phyloP scores from a whole-genome alignment of 23 red algal genomes.

The Gracilaria caudata region DNA sequence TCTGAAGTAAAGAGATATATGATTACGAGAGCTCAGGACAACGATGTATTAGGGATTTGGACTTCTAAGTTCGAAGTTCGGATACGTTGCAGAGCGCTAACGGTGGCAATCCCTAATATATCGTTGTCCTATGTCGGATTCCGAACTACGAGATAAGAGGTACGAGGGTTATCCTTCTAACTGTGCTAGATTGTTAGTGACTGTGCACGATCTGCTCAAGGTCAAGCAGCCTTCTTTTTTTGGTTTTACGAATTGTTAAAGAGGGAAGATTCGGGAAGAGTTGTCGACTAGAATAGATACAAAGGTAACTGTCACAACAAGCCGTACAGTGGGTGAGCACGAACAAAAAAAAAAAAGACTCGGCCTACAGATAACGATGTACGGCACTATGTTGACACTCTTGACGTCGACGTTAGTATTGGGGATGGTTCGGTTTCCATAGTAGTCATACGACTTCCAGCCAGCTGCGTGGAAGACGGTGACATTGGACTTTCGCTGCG shows the following conservation, averaged over 20 bases:
- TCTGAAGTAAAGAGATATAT: constrained; percentile 2
- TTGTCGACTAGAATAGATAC: not conserved
- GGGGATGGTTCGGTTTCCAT: constrained; percentile 64
- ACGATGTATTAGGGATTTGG: too few species aligned
- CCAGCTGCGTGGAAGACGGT: constrained; percentile 13
- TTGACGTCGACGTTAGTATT: constrained; percentile 54
- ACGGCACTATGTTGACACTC: constrained; percentile 24
- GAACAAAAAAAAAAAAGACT: not conserved
- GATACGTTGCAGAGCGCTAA: too few species aligned
- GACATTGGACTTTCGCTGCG: constrained; percentile 54
- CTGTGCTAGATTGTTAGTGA: not conserved
- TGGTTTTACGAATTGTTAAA: constrained; percentile 16
- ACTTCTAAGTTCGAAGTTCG: too few species aligned
- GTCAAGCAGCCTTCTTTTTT: not conserved
- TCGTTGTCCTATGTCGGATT: too few species aligned
- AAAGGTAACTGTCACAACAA: constrained; percentile 3
- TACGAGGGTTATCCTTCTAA: too few species aligned
- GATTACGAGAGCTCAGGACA: not conserved
- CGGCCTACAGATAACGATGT: too few species aligned
- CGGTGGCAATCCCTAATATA: too few species aligned
- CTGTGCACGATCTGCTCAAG: constrained; percentile 3
- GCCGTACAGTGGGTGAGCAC: not conserved
- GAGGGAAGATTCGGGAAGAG: not conserved
- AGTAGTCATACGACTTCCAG: constrained; percentile 52
- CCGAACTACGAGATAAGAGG: too few species aligned